These are phyloP conservation scores for Prunella vulgaris DNA, from an alignment of 257 asterid species.

Conservation along the genomic window DNA sequence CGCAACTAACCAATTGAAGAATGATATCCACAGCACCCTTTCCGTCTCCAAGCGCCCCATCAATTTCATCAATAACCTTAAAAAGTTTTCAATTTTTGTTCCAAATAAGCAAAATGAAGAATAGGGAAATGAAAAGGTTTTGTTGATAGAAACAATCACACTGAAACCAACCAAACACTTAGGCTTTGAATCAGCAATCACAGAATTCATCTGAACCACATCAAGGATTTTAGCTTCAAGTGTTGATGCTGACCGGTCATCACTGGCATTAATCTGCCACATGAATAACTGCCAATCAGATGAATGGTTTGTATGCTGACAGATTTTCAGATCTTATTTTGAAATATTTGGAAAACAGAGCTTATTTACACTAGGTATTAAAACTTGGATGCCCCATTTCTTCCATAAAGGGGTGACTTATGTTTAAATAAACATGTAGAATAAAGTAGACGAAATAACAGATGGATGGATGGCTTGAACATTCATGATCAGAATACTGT, in stretches of 20 bases:
- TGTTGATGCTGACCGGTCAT: constrained; percentile 81
- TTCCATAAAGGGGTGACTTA: neutral
- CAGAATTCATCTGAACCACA: constrained; percentile 92
- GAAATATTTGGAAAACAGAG: constrained; percentile 4
- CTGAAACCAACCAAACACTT: constrained; percentile 85
- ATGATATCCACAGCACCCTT: constrained; percentile 96
- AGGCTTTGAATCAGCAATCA: constrained; percentile 85
- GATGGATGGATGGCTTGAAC: neutral
- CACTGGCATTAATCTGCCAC: constrained; percentile 95
- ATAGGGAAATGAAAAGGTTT: neutral
- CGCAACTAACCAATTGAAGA: constrained; percentile 63
- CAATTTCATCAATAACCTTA: constrained; percentile 94
- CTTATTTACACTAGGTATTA: constrained; percentile 5
- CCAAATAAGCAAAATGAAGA: constrained; percentile 20
- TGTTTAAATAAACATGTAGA: neutral
- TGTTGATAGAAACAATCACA: constrained; percentile 13
- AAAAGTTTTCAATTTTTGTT: constrained; percentile 17
- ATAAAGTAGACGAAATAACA: neutral
- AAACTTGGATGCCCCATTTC: neutral
- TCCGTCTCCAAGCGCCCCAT: constrained; percentile 97
- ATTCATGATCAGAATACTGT: neutral
- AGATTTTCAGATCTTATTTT: neutral
- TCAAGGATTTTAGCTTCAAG: constrained; percentile 87
- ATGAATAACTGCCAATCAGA: constrained; percentile 26
- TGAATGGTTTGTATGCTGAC: constrained; percentile 3